Base-by-base conservation (phyloP, 2,329 filamentous ascomycete species). In the Eutypa lata region DNA sequence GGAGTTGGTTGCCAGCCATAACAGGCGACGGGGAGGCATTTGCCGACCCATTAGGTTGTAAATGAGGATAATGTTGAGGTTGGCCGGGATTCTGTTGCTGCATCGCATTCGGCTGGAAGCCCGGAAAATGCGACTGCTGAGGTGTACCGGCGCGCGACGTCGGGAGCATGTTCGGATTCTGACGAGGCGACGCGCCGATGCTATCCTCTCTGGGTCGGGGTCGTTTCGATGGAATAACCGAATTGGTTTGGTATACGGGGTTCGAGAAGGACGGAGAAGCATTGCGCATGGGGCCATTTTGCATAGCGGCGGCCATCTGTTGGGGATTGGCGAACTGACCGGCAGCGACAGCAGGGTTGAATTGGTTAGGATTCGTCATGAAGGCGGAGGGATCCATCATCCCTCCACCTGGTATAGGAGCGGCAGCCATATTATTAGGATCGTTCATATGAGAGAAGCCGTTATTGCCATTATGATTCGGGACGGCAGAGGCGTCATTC, bases 11-110 rank as follows among this genome's bases (percentile, higher is more conserved):
- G 56, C 84, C 67, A 7, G 65, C 84, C 84, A 97, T 91, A 57
- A 95, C 93, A 26, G 94, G 94, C 7, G 94, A 97, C 11, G 93
- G 93, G 38, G 91, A 96, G 56, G 90, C 88, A 70, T 91, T 94
- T 48, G 85, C 81, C 3, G 91, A 91, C 49, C 87, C 87, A 64
- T 89, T 88, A 60, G 88, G 84, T 65, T 91, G 89, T 51, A 96
- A 81, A 73, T 96, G 92, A 57, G 90, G 85, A 68, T 93, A 96
- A 52, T 84, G 84, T 54, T 81, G 84, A 18, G 85, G 84, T 65
- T 88, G 87, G 42, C 76, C 75, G 49, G 84, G 81, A 59, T 82
- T 82, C 66, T 82, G 83, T 24, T 80, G 81, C 47, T 78, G 78
- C 69, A 86, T 85, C 57, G 76, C 75, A 64, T 81, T 82, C 55